Base-by-base conservation (phyloP, 2,329 filamentous ascomycete genomes). In the Colletotrichum sp. region DNA sequence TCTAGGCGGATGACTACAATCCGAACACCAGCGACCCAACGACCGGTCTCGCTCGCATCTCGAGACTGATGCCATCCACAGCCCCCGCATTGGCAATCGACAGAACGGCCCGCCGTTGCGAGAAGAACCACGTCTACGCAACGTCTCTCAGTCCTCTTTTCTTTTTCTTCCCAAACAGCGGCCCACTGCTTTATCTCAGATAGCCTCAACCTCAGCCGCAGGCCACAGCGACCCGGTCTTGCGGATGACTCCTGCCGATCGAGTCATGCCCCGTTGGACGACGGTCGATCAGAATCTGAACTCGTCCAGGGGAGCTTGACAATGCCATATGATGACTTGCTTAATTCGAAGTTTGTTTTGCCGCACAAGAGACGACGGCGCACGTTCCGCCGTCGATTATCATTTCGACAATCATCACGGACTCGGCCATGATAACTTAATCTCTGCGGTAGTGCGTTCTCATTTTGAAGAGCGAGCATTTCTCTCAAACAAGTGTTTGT, bases 181-280 rank as follows among this genome's bases (percentile, higher is more conserved):
- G 24, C n/a, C 26, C 72, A 36, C 26, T 65, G n/a, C 64, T 52
- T 68, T 32, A 61, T 32, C 15, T 30, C 9, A 18, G 58, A 21
- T 61, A 38, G 32, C 68, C 68, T 64, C 58, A 55, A n/a, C 34
- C 28, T 36, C 32, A 61, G 30, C 60, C 18, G 60, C 60, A 38
- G 15, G 30, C 5, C n/a, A 30, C 21, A 4, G 60, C 16, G 30
- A 26, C 68, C 60, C 68, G 55, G 38, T 55, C 63, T 24, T 67
- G 69, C 58, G 57, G 55, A 63, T 64, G 24, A 48, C 68, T 21
- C n/a, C 57, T 32, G 60, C 26, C 34, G 48, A 63, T 43, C 63
- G 63, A 72, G 68, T 75, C 68, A 75, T 72, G 63, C 68, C 36
- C 32, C 61, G 72, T 55, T 34, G 24, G 38, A 36, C 38, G 36